Evolutionary conservation across 2,329 filamentous ascomycete species (phyloP).

Genomic region (Botryotinia calthae): DNA sequence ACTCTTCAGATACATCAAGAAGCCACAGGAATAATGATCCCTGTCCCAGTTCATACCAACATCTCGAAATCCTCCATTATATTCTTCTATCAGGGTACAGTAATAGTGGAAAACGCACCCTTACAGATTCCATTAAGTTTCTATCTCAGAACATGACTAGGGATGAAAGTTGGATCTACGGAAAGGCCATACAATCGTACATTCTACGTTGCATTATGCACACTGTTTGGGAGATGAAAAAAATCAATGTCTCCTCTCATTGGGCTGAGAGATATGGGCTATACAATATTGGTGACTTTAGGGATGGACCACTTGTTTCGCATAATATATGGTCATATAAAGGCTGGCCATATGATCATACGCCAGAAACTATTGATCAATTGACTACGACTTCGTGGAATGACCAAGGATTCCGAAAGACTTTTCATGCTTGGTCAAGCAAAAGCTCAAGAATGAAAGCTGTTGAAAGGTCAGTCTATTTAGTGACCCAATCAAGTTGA

Average conservation of each 20-base stretch:
- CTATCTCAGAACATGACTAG: not conserved
- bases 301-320: not conserved
- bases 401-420: not conserved
- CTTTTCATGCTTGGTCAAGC: not conserved
- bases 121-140: not conserved
- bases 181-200: not conserved
- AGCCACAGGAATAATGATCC: accelerated
- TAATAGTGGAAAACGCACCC: not conserved
- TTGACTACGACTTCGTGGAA: not conserved
- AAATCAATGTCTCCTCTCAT: not conserved
- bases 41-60: too few relatives aligned
- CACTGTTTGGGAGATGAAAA: not conserved
- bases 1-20: not conserved
- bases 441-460: not conserved
- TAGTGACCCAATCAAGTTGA: not conserved
- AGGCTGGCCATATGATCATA: not conserved
- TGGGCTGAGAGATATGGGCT: not conserved
- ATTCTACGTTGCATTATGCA: not conserved
- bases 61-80: too few relatives aligned
- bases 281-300: not conserved
- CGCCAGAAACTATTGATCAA: accelerated
- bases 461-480: not conserved
- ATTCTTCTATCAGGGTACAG: not conserved
- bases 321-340: not conserved
- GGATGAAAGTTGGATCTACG: not conserved